Base-by-base conservation (phyloP, 2,329 filamentous ascomycete genomes). In the Geosmithia flava region DNA sequence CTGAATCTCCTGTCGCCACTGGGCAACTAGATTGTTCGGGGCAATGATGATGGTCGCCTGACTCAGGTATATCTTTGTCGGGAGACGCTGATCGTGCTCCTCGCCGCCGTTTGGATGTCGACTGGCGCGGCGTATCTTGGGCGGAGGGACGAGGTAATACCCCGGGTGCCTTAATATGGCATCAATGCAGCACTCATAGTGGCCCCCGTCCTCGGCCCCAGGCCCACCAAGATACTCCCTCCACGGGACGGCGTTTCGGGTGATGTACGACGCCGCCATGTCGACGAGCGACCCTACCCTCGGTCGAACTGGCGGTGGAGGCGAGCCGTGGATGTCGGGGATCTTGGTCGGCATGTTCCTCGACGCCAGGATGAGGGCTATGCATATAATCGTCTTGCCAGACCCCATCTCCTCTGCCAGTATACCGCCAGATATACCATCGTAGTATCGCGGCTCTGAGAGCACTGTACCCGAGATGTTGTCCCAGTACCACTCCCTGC, bases 381-480 rank as follows among this genome's bases (percentile, higher is more conserved):
- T 67, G 53, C 85, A 91, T 11, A 96, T 95, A 23, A 96, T 66
- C 0, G 91, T 96, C 67, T 96, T 97, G 0, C 91, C 90, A 0
- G 76, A 68, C 6, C 83, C 84, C 85, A 90, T 90, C 53, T 86
- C 83, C 58, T 93, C 87, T 0, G 85, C 85, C 15, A 89, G 67
- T 15, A 91, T 84, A 2, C 89, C 91, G 33, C 90, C 89, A 50
- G 75, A 73, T 5, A 82, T 76, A 23, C 80, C 75, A 43, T 93
- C 87, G 55, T 91, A 95, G 50, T 78, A 76, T 2, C 76, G 74
- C 11, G 85, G 81, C n/a, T 84, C 76, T 37, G 71, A 70, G 0
- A 86, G 60, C 45, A 88, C 74, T 0, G 70, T 69, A 0, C 79
- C 77, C 16, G 78, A 74, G 43, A 82, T 75, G 5, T 76, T 69